Conservation (phyloP, 192 early-diverging fungal species). For the Oehlia diaphana region DNA sequence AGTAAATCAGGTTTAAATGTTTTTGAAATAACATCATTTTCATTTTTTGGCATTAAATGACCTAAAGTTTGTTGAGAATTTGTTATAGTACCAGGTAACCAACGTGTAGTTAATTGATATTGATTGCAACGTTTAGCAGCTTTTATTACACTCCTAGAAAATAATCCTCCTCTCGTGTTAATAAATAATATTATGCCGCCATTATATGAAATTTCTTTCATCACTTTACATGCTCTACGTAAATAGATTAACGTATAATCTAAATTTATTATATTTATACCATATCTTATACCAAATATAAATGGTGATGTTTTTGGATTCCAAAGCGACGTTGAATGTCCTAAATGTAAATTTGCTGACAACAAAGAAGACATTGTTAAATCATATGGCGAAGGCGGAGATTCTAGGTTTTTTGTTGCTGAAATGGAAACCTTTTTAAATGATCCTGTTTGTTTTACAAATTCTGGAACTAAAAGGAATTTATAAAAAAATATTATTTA, state of each 20-base stretch:
- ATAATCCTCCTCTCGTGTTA: constrained; percentile 70
- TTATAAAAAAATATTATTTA: neutral
- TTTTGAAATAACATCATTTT: constrained; percentile 40
- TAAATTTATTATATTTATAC: constrained; percentile 91
- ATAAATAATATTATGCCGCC: constrained; percentile 88
- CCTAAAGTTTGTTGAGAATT: constrained; percentile 75
- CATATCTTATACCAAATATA: constrained; percentile 86
- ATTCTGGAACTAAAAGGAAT: neutral
- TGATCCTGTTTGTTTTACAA: constrained; percentile 17
- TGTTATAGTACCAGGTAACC: constrained; percentile 88
- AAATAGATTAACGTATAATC: constrained; percentile 87
- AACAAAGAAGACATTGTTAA: constrained; percentile 68
- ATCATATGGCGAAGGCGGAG: constrained; percentile 41
- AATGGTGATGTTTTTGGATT: constrained; percentile 81
- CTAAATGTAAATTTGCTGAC: constrained; percentile 87
- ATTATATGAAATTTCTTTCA: constrained; percentile 64
- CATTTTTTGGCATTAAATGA: constrained; percentile 51
- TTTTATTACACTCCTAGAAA: constrained; percentile 65
- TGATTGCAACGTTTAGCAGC: constrained; percentile 75
- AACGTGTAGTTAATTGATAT: constrained; percentile 77
- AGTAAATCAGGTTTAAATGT: constrained; percentile 79
- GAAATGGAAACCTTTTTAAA: neutral
- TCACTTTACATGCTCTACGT: constrained; percentile 76
- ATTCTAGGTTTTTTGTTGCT: neutral
- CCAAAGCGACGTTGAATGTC: constrained; percentile 76